These are phyloP conservation scores for Pseudisothecium myosuroides DNA, from an alignment of 225 moss, liverwort and hornwort species.

Conservation along the genomic window DNA sequence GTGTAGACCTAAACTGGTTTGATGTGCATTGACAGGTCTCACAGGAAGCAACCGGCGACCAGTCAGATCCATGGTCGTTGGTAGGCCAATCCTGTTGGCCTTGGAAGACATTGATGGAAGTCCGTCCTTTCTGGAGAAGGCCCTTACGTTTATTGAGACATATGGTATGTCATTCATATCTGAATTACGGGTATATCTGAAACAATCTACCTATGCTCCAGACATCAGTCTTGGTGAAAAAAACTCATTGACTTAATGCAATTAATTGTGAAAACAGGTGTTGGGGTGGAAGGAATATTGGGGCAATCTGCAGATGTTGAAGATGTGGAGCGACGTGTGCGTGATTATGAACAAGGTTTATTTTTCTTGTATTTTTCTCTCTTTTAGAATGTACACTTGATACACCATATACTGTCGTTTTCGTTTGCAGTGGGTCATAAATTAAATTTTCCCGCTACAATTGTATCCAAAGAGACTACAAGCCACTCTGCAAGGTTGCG, in stretches of 20 bases:
- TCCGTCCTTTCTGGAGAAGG: constrained; percentile 92
- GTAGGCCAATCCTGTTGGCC: constrained; percentile 85
- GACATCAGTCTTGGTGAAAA: neutral
- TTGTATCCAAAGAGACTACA: neutral
- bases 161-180: constrained; percentile 34
- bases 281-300: constrained; percentile 86
- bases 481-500: neutral
- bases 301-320: constrained; percentile 96
- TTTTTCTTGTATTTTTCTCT: neutral
- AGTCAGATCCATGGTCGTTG: constrained; percentile 74
- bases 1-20: neutral
- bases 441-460: neutral
- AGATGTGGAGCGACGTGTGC: constrained; percentile 90
- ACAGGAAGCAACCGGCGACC: constrained; percentile 70
- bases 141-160: constrained; percentile 79
- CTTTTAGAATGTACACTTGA: neutral
- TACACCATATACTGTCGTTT: neutral
- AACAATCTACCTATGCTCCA: neutral
- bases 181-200: neutral
- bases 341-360: constrained; percentile 82
- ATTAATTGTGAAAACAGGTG: constrained; percentile 24
- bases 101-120: constrained; percentile 91
- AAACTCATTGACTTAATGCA: neutral
- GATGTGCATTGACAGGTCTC: neutral
- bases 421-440: neutral